A percentile compares a stretch with the other conserved stretches of the same genome.
These are phyloP conservation scores for Geum urbanum DNA, from an alignment of 306 rosid genomes.

Conservation along the genomic window DNA sequence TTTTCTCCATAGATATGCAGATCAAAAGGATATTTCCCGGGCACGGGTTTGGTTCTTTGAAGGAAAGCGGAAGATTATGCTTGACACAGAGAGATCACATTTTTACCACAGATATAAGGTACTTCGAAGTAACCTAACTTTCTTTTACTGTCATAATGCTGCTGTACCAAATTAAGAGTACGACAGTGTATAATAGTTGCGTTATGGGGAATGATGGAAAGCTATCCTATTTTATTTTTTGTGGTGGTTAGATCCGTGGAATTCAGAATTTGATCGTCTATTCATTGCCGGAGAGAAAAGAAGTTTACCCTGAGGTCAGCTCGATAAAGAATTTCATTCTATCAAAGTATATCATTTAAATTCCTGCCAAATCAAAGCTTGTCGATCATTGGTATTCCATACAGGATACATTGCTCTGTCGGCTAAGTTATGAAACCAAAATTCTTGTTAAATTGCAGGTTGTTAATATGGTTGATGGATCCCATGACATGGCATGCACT, in stretches of 20 bases:
- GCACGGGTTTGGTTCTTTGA: slow-evolving; percentile 78
- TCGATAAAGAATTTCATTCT: background rate
- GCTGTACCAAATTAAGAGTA: background rate
- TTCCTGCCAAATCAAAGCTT: background rate
- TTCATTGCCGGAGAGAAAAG: slow-evolving; percentile 89
- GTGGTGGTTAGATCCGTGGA: slow-evolving; percentile 67
- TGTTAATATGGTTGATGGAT: slow-evolving; percentile 73
- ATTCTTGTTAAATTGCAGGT: slow-evolving; percentile 38
- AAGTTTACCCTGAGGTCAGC: slow-evolving; percentile 84
- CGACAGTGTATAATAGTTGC: background rate
- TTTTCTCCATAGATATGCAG: slow-evolving; percentile 60
- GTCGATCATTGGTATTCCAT: no score
- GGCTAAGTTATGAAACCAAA: background rate
- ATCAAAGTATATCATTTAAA: background rate
- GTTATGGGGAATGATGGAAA: background rate
- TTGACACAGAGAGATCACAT: slow-evolving; percentile 91
- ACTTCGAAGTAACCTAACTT: slow-evolving; percentile 7
- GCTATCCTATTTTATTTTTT: background rate
- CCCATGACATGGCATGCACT: slow-evolving; percentile 53
- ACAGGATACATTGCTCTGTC: background rate
- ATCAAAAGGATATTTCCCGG: slow-evolving; percentile 73
- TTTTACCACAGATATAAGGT: slow-evolving; percentile 93
- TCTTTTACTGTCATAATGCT: background rate
- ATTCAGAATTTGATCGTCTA: slow-evolving; percentile 64
- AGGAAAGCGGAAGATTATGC: slow-evolving; percentile 71